phyloP scores from a whole-genome alignment of 179 eudicot genomes.

The Camellia oleifera region DNA sequence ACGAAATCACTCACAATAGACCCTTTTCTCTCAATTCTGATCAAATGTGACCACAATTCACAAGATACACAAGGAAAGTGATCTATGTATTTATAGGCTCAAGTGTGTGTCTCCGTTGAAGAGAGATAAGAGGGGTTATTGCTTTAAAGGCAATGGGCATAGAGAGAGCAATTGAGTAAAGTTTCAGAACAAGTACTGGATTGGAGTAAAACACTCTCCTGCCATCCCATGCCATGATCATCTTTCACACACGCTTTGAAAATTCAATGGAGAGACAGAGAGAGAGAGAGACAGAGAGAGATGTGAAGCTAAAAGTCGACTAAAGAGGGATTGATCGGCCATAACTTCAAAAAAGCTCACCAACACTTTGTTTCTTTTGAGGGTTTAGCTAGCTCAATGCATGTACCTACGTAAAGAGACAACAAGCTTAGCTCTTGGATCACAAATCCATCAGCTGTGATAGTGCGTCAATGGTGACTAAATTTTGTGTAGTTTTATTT shows the following conservation, averaged over 20 bases:
- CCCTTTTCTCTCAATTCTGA: neutral
- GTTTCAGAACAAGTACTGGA: slow-evolving; percentile 13
- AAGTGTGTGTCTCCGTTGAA: neutral
- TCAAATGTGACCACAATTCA: neutral
- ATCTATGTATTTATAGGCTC: slow-evolving; percentile 13
- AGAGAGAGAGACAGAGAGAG: neutral
- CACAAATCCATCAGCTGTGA: neutral
- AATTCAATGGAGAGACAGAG: neutral
- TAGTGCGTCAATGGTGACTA: neutral
- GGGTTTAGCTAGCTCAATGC: neutral
- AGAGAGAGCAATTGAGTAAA: slow-evolving; percentile 20
- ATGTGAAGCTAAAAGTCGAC: neutral
- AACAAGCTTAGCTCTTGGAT: neutral
- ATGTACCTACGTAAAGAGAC: neutral
- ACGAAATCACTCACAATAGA: neutral
- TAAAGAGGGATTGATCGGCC: neutral
- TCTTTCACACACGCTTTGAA: slow-evolving; percentile 1
- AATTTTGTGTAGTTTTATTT: too few species aligned
- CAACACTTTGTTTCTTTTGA: neutral
- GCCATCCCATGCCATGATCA: slow-evolving; percentile 21
- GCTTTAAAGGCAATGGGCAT: slow-evolving; percentile 1
- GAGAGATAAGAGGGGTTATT: neutral
- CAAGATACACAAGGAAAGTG: too few species aligned
- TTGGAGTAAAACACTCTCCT: slow-evolving; percentile 7
- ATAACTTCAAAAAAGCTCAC: neutral